Base-by-base conservation (phyloP, 768 basidiomycete species). In the Xerocomellus amylosporus region DNA sequence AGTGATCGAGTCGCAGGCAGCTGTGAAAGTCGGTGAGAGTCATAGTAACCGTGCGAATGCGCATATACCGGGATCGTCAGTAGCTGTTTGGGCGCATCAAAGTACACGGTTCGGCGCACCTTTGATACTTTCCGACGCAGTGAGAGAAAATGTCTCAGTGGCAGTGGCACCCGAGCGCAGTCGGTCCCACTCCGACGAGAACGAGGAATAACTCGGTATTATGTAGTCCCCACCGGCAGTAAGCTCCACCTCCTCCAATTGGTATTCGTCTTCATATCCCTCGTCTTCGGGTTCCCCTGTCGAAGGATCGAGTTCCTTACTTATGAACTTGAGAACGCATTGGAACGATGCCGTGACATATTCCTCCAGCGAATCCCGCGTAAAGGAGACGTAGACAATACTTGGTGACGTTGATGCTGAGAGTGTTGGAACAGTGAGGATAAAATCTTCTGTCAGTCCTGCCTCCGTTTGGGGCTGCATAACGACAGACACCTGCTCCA, bases 251-350 rank as follows among this genome's bases (percentile, higher is more conserved):
- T 98, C 97, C 71, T 99, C 97, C 40, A 98, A 76, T 71, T 93
- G 91, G 73, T 99, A 99, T 73, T 98, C 96, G 75, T 98, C 97
- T 67, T 94, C 91, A 71, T 98, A 99, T n/a, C 97, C 97, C 50
- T 97, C 95, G 59, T 90, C 93, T 73, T 99, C 97, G 9, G 97
- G 97, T 65, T 91, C 86, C 22, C 95, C 95, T 14, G 90, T 95
- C 42, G 88, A 81, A 13, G 97, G 97, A 71, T 99, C 97, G 17
- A 98, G 82, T 68, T 99, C 97, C 73, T 98, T 99, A 76, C 91
- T 95, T 63, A 95, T 77, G 68, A 97, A 99, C 72, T 93, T 93
- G 71, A 99, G 85, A 9, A 86, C 82, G 68, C 93, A 97, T 58
- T 82, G 80, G 83, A 98, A 98, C 17, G 93, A 90, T 8, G 86